phyloP scores from a whole-genome alignment of 2,329 filamentous ascomycete species.

The Phoma sp. region DNA sequence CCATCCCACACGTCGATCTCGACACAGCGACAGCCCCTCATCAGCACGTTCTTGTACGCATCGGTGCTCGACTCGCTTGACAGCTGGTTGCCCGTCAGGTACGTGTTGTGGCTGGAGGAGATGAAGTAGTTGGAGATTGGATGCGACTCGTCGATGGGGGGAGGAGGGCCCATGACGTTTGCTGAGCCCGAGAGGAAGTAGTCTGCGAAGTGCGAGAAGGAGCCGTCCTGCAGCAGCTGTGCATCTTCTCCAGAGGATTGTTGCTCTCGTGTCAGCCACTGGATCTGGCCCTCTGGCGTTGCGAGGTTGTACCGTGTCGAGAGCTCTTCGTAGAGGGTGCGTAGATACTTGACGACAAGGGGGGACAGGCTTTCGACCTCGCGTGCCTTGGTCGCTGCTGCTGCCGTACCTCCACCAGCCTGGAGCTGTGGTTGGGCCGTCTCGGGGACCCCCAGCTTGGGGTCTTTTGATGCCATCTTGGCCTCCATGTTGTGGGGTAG shows the following conservation, averaged over 20 bases:
- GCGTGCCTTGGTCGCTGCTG: conserved; percentile 35
- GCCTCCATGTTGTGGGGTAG: conserved; percentile 16
- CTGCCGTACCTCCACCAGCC: conserved; percentile 47
- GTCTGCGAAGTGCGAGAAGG: conserved; percentile 42
- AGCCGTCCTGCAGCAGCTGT: conserved; percentile 37
- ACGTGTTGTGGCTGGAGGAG: conserved; percentile 94
- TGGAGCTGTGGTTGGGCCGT: conserved; percentile 44
- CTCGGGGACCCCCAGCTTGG: conserved; percentile 42
- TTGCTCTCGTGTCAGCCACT: conserved; percentile 44
- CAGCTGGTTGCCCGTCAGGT: conserved; percentile 85
- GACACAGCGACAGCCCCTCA: conserved; percentile 82
- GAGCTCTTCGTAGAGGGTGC: conserved; percentile 37
- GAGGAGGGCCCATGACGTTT: conserved; percentile 53
- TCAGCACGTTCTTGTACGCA: conserved; percentile 78
- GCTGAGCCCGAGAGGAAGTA: conserved; percentile 57
- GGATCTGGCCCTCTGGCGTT: conserved; percentile 38
- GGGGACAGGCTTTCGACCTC: conserved; percentile 40
- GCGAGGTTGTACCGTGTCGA: conserved; percentile 38
- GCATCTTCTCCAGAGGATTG: conserved; percentile 30
- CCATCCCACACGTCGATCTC: conserved; percentile 97
- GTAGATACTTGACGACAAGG: conserved; percentile 38
- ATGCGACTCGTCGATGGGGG: conserved; percentile 63
- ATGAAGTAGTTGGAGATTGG: conserved; percentile 92
- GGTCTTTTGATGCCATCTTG: conserved; percentile 31
- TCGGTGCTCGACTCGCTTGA: conserved; percentile 78